These are phyloP conservation scores for Phoenix dactylifera DNA, from an alignment of 176 grass and related monocot genomes.

Conservation along the genomic window DNA sequence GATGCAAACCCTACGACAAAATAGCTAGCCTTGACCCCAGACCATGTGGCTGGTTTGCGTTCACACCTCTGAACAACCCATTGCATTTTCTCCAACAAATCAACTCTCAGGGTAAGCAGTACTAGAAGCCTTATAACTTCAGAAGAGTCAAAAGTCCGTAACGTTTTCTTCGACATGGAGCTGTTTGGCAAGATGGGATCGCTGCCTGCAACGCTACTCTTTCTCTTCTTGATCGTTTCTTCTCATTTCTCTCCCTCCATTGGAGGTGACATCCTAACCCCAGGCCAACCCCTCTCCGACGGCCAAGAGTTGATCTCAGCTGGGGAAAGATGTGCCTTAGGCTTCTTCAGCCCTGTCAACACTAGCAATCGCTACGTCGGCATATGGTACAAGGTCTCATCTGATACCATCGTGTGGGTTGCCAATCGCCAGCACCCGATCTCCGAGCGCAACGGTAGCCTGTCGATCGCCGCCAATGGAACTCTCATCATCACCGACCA, in stretches of 20 bases:
- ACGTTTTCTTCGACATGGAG: no score
- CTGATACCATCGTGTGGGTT: conserved; percentile 1
- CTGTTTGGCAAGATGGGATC: neutral
- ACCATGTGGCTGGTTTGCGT: no score
- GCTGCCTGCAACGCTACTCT: neutral
- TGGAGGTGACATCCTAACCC: neutral
- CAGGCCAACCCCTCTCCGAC: neutral
- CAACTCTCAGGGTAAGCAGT: no score
- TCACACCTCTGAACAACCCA: no score
- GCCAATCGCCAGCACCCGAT: neutral
- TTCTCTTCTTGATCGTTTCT: neutral
- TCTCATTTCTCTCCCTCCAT: neutral
- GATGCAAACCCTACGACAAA: no score
- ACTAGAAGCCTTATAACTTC: no score
- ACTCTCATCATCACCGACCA: conserved; percentile 2
- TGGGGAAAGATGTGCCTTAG: neutral
- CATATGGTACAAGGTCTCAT: conserved; percentile 9
- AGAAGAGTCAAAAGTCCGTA: no score
- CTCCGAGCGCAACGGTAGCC: neutral
- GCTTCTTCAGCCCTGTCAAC: neutral
- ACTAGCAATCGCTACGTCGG: neutral
- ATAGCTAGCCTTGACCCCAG: no score
- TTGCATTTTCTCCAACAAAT: no score
- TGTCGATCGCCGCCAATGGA: neutral
- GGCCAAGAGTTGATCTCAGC: neutral